Conservation (phyloP, 192 early-diverging fungal genomes). For the Allomyces javanicus region DNA sequence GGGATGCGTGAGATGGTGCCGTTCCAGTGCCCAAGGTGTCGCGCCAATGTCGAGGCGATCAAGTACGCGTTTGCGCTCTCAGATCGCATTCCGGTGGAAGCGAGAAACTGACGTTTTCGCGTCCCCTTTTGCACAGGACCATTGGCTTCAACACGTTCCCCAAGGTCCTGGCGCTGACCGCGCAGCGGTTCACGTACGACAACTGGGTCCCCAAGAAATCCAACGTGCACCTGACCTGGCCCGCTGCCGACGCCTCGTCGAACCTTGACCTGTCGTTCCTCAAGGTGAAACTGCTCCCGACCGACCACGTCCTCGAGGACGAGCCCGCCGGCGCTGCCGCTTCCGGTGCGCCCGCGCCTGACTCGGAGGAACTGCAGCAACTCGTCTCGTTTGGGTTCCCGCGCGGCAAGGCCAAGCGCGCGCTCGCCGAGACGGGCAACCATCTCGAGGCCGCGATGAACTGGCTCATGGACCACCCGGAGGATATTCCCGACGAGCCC, state of each 20-base stretch:
- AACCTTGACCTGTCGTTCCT: constrained; percentile 52
- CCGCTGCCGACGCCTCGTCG: constrained; percentile 25
- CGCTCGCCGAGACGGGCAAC: constrained; percentile 61
- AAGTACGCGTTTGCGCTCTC: constrained; percentile 19
- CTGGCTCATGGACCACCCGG: constrained; percentile 95
- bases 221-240: constrained; percentile 28
- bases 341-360: constrained; percentile 4
- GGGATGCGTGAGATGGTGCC: constrained; percentile 8
- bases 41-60: constrained; percentile 28
- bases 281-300: constrained; percentile 39
- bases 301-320: constrained; percentile 61
- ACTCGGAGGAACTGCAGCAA: constrained; percentile 51
- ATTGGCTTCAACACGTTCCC: constrained; percentile 54
- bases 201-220: constrained; percentile 61
- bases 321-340: constrained; percentile 6
- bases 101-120: no score
- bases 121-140: constrained; percentile 10
- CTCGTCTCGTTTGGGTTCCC: constrained; percentile 86
- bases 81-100: no score
- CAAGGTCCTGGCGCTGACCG: constrained; percentile 48
- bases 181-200: constrained; percentile 48
- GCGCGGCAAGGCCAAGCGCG: constrained; percentile 60
- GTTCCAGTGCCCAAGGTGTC: constrained; percentile 41
- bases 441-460: constrained; percentile 64
- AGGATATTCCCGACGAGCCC: constrained; percentile 34